phyloP scores from a whole-genome alignment of 2,329 filamentous ascomycete genomes.

The Chaetomium olivaceum region DNA sequence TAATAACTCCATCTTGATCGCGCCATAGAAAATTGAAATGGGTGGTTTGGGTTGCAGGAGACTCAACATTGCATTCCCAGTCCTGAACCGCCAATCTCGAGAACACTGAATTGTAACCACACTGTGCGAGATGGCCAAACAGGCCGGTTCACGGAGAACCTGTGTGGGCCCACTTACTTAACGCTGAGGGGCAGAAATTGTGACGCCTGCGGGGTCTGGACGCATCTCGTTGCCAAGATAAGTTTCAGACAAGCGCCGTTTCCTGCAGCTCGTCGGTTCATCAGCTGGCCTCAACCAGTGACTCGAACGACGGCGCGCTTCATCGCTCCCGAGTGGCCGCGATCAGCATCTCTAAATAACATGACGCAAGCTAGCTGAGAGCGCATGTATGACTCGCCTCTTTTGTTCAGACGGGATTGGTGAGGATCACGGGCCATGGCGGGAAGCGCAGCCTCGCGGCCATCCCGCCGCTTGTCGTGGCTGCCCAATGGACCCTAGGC shows the following conservation, averaged over 20 bases:
- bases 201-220: conserved; percentile 13
- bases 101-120: not conserved
- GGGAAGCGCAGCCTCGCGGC: conserved; percentile 9
- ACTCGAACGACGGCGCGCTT: not conserved
- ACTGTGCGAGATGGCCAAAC: not conserved
- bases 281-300: conserved; percentile 18
- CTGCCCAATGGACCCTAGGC: conserved; percentile 12
- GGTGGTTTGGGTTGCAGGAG: not conserved
- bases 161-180: not conserved
- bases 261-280: conserved; percentile 8
- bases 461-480: not conserved
- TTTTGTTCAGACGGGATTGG: not conserved
- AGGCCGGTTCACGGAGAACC: no score
- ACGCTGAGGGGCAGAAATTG: conserved; percentile 11
- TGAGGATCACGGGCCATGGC: not conserved
- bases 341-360: not conserved
- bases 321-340: not conserved
- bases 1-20: not conserved
- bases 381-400: conserved; percentile 10
- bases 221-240: conserved; percentile 18
- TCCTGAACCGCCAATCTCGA: not conserved
- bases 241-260: conserved; percentile 15
- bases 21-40: not conserved
- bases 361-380: conserved; percentile 8
- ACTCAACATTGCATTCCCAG: not conserved